Percentiles rank a stretch among this genome's conserved stretches.
These are phyloP conservation scores for Blastomyces silverae DNA, from an alignment of 2,329 filamentous ascomycete species.

Conservation along the genomic window DNA sequence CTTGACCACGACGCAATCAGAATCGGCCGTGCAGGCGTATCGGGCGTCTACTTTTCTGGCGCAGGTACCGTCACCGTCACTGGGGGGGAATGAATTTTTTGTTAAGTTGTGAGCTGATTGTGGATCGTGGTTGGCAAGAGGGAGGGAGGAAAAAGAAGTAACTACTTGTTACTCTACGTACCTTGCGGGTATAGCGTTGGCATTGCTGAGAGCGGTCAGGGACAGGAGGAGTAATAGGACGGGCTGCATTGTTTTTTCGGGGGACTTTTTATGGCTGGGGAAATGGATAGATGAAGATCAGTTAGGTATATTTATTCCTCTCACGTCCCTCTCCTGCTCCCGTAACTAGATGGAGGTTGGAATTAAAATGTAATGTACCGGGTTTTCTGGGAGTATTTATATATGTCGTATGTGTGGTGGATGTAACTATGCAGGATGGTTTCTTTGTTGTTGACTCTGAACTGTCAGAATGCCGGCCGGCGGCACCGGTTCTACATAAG, in stretches of 20 bases:
- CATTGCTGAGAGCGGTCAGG: background rate
- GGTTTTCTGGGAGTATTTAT: background rate
- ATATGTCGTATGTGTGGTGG: background rate
- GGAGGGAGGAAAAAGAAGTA: too few species aligned
- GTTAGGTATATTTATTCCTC: background rate
- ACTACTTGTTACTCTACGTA: background rate
- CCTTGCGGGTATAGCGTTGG: background rate
- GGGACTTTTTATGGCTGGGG: background rate
- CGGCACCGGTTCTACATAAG: too few species aligned
- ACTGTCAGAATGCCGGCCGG: too few species aligned
- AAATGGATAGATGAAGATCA: background rate
- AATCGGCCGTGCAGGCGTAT: constrained; percentile 4
- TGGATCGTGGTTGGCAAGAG: background rate
- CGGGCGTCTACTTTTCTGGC: constrained; percentile 1
- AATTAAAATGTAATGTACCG: background rate
- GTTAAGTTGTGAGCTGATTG: background rate
- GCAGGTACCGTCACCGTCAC: too few species aligned
- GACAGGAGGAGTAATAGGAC: background rate
- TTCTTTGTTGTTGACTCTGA: too few species aligned
- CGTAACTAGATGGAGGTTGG: background rate
- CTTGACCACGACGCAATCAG: constrained; percentile 7
- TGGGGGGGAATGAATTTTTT: background rate
- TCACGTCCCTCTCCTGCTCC: background rate
- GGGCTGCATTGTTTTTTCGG: background rate
- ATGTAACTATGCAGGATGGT: too few species aligned